phyloP scores from a whole-genome alignment of 306 rosid species.

The Acacia crassicarpa region DNA sequence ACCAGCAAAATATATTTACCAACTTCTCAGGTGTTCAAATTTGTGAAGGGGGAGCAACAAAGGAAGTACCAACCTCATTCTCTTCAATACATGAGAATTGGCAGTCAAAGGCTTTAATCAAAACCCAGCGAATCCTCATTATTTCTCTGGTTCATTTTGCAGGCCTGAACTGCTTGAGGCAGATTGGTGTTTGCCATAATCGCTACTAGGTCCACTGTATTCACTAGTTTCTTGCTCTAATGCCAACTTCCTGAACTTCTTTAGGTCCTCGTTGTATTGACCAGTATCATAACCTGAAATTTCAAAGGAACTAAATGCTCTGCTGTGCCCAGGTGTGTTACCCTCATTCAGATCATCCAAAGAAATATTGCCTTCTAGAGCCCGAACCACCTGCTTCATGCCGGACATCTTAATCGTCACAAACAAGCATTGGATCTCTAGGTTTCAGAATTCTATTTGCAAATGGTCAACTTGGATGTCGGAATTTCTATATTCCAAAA shows the following conservation, averaged over 20 bases:
- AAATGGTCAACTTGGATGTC: background rate
- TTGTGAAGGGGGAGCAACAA: background rate
- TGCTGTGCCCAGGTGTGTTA: slow-evolving; percentile 59
- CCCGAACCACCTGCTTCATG: slow-evolving; percentile 61
- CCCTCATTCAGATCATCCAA: slow-evolving; percentile 71
- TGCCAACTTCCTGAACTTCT: slow-evolving; percentile 44
- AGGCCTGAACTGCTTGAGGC: slow-evolving; percentile 47
- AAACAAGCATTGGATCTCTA: background rate
- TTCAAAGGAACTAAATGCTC: slow-evolving; percentile 56
- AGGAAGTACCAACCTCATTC: background rate
- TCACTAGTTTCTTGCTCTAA: slow-evolving; percentile 29
- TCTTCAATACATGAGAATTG: slow-evolving; percentile 23
- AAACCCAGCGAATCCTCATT: slow-evolving; percentile 1
- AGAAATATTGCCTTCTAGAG: slow-evolving; percentile 80
- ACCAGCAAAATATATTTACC: slow-evolving; percentile 24
- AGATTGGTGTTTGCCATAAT: slow-evolving; percentile 45
- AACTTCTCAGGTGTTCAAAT: background rate
- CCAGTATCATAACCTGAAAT: slow-evolving; percentile 49
- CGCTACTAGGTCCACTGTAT: slow-evolving; percentile 49
- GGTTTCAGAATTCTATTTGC: slow-evolving; percentile 1
- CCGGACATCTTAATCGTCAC: slow-evolving; percentile 6
- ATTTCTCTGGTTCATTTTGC: slow-evolving; percentile 40
- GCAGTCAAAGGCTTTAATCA: slow-evolving; percentile 24
- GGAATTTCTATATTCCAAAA: background rate
- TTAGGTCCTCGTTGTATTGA: slow-evolving; percentile 54